Evolutionary conservation across 2,329 filamentous ascomycete species (phyloP), one percentile per base, ranked within the genome.

Genomic region (Nigrospora osmanthi): DNA sequence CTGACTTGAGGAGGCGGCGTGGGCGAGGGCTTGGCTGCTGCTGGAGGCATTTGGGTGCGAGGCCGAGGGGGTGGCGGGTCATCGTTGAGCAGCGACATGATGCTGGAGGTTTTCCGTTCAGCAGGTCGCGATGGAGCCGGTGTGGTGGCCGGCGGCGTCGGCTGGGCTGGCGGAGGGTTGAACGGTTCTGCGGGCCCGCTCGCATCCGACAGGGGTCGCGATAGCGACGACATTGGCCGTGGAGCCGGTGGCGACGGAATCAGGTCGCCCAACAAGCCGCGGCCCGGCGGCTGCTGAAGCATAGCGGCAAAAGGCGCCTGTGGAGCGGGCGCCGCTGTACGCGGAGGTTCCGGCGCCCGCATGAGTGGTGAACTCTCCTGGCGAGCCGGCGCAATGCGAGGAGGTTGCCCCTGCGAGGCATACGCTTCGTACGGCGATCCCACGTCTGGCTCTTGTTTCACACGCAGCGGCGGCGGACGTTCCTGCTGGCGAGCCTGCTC

Each of bases 11-110:
- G 73, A 3, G 73, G 75, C 28, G 75, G 75, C 3, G 75, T 77
- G 11, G 74, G 72, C 17, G 71, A 71, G n/a, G 65, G 58, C 35
- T 65, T 65, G 13, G 40, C 19, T 33, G 63, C 50, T 11, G 64
- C 57, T 14, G 56, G 56, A 11, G 68, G 64, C 11, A 79, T 66
- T 44, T 79, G 75, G 35, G 75, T 68, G 59, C 79, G 78, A 1
- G 66, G 65, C 10, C 11, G 19, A 42, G 68, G 64, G 1, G 68
- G 61, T n/a, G 70, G 70, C 7, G 73, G 70, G 43, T 82, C 80
- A 49, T 82, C 77, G 52, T 81, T 81, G 3, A 84, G 66, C 48
- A 84, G 60, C 0, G 78, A 77, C 72, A 82, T 80, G 49, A 84
- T 71, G 50, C 68, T 83, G 13, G 78, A 81, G 9, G 73, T 80